Conservation (phyloP, 2,329 filamentous ascomycete species). For the Colletotrichum incanum region DNA sequence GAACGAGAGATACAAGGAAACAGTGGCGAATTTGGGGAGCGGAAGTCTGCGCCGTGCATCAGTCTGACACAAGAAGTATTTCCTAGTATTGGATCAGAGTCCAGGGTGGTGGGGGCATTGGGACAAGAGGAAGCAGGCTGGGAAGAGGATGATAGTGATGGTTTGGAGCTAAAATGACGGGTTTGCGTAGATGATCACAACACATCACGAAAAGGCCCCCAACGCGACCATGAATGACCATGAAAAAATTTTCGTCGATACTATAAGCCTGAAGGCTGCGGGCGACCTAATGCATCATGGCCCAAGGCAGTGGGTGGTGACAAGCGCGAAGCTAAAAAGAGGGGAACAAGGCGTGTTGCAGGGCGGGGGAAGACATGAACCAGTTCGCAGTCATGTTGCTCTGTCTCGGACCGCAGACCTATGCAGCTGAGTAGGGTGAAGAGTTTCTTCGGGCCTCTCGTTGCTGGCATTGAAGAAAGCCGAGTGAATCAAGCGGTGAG, state of each 20-base stretch:
- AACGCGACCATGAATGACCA: not conserved
- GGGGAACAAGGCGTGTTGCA: not conserved
- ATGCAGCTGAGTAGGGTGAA: not conserved
- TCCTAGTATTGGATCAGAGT: not conserved
- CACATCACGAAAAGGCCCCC: not conserved
- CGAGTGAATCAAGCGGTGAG: not conserved
- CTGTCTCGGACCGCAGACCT: not conserved
- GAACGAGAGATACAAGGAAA: not conserved
- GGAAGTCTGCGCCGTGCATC: not conserved
- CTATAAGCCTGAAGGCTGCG: not conserved
- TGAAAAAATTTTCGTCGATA: not conserved
- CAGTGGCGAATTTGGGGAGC: not conserved
- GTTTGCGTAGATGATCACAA: not conserved
- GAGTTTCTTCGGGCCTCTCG: not conserved
- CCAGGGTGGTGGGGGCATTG: not conserved
- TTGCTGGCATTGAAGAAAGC: not conserved
- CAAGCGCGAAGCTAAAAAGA: not conserved
- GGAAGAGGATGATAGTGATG: too few species aligned
- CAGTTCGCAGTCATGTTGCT: not conserved
- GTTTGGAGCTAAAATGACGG: not conserved
- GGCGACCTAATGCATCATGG: not conserved
- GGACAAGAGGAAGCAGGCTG: not conserved
- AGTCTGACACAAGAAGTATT: not conserved
- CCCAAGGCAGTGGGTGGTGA: not conserved
- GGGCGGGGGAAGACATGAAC: not conserved